Evolutionary conservation across 768 basidiomycete genomes (phyloP), one percentile per base, ranked within the genome.

Genomic region (Leucogyrophana mollusca): DNA sequence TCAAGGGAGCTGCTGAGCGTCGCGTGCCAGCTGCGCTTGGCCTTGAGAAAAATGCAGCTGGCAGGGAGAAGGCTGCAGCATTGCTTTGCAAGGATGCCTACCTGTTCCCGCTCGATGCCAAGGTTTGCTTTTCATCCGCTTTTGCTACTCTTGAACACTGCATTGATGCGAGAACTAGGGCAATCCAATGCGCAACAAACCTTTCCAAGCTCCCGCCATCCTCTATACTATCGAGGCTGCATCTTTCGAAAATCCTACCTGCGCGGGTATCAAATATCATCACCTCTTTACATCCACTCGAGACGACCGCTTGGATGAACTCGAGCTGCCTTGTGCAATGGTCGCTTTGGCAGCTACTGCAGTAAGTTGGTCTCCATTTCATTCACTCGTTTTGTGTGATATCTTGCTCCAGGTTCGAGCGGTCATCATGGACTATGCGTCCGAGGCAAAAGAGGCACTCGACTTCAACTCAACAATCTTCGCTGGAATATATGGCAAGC

Each of bases 181-280:
- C 14, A 39, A 39, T 21, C 45, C 45, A 13, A 46, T 40, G 9
- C 30, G 24, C 17, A 46, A 24, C 37, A 46, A 46, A 38, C 45
- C 27, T 5, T 46, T 39, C 38, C 45, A 46, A 27, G 9, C 9
- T 4, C 37, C 38, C 2, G 45, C 45, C 3, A 38, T 46, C 27
- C 18, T 46, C 17, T 10, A 38, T 17, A 46, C 45, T 0, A 38
- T 46, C 16, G 6, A 46, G 30, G 37, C 38, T 17, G 45, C 38
- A 17, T 46, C 27, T 17, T 46, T 46, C 32, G 25, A 20, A 17
- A 25, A 40, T 21, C 11, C 38, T 22, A 18, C 21, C 16, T 27
- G 27, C 10, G 45, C 20, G 2, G 38, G 38, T 25, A 21, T 22
- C 39, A 40, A 22, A 23, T 24, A 40, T 21, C 17, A 17, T 9